phyloP scores from a whole-genome alignment of 768 basidiomycete genomes.

The Boletellus emodensis region DNA sequence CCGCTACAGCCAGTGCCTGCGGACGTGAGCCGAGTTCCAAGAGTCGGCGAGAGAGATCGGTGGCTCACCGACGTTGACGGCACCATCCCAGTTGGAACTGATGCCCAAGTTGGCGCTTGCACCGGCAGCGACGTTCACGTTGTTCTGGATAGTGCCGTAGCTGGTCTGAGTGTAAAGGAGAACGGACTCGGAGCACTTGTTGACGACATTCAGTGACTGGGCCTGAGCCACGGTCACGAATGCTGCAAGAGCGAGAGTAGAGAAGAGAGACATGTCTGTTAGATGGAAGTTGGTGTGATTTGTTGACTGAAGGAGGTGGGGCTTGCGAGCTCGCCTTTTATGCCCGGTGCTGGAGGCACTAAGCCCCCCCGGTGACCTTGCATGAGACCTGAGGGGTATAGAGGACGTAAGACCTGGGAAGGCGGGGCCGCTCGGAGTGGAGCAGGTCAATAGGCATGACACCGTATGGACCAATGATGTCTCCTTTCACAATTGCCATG shows the following conservation, averaged over 20 bases:
- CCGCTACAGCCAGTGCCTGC: conserved; percentile 28
- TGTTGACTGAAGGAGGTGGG: not conserved
- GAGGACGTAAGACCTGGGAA: not conserved
- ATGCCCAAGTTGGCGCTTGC: conserved; percentile 26
- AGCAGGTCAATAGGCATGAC: not conserved
- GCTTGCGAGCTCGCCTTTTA: conserved; percentile 8
- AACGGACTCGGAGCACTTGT: conserved; percentile 22
- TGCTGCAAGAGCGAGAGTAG: conserved; percentile 17
- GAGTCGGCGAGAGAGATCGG: not conserved
- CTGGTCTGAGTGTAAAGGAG: conserved; percentile 30
- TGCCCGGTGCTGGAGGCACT: not conserved
- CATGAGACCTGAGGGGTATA: not conserved
- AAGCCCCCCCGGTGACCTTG: not conserved
- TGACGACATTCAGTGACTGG: conserved; percentile 21
- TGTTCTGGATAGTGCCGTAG: conserved; percentile 24
- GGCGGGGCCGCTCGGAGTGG: not conserved
- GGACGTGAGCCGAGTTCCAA: conserved; percentile 3
- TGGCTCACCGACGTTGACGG: conserved; percentile 27
- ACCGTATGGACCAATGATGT: not conserved
- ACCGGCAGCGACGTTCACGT: conserved; percentile 24
- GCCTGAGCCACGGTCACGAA: conserved; percentile 21
- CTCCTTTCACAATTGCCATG: not conserved
- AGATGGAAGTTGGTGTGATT: not conserved
- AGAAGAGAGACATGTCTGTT: conserved; percentile 21
- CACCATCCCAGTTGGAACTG: conserved; percentile 31